Evolutionary conservation across 2,329 filamentous ascomycete species (phyloP).

Genomic region (Emydomyces testavorans): DNA sequence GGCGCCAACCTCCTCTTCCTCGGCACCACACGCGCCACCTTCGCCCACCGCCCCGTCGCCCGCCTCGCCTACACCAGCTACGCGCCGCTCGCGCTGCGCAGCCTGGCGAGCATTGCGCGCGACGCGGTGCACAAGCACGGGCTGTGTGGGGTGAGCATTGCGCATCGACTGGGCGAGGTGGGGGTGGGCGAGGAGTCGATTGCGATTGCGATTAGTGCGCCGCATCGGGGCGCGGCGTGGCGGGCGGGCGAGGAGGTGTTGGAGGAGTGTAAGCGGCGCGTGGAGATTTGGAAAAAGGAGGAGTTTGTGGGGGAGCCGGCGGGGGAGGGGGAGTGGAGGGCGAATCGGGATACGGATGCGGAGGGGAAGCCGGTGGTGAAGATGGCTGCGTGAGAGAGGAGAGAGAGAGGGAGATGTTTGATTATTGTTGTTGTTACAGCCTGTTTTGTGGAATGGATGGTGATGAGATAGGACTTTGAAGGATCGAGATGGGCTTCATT

Average conservation of each 20-base stretch:
- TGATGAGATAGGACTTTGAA: not conserved
- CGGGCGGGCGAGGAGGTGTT: constrained; percentile 76
- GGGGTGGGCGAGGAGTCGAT: constrained; percentile 91
- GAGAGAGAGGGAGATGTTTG: too few relatives aligned
- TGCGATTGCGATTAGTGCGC: constrained; percentile 70
- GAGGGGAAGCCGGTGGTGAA: constrained; percentile 32
- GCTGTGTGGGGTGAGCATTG: constrained; percentile 63
- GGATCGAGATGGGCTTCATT: constrained; percentile 4
- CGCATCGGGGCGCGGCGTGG: constrained; percentile 80
- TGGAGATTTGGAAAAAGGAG: constrained; percentile 95
- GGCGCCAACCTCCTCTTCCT: constrained; percentile 39
- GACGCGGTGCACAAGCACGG: constrained; percentile 46
- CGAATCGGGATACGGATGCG: constrained; percentile 62
- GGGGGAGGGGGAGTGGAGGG: constrained; percentile 65
- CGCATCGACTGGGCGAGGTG: constrained; percentile 74
- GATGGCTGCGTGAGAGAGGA: too few relatives aligned
- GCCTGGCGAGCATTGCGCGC: constrained; percentile 30
- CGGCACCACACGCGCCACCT: constrained; percentile 37
- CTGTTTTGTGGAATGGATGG: not conserved
- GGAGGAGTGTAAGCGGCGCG: constrained; percentile 70
- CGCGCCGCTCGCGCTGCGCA: constrained; percentile 33
- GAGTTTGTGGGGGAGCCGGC: constrained; percentile 59
- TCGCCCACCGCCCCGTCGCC: constrained; percentile 31
- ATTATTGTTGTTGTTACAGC: not conserved
- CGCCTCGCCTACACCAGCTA: constrained; percentile 38